These are phyloP conservation scores for Aspergillus novoparasiticus DNA, from an alignment of 2,329 filamentous ascomycete genomes.

Conservation along the genomic window DNA sequence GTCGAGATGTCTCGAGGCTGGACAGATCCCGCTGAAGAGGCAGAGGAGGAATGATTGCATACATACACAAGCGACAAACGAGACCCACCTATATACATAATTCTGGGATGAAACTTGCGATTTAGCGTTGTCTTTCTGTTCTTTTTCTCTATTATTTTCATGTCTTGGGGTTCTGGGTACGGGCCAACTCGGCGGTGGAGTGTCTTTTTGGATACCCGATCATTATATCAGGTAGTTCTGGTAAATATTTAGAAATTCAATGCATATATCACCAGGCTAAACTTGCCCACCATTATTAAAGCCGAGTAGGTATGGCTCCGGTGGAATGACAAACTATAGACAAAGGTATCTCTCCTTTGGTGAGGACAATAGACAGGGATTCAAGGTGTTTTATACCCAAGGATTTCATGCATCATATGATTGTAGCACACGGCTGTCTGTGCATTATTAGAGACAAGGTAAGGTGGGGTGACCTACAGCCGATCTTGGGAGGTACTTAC, in stretches of 20 bases:
- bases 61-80: background rate
- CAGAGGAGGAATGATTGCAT: constrained; percentile 26
- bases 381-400: background rate
- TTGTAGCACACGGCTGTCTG: background rate
- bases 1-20: constrained; percentile 79
- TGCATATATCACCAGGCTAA: background rate
- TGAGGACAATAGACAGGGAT: background rate
- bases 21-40: constrained; percentile 41
- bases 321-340: background rate
- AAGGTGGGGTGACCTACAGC: background rate
- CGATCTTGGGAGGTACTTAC: no score
- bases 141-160: constrained; percentile 1
- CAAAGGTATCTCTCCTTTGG: background rate
- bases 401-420: background rate
- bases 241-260: constrained; percentile 4
- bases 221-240: constrained; percentile 3
- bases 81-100: constrained; percentile 6
- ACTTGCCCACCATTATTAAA: background rate
- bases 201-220: constrained; percentile 20
- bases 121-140: constrained; percentile 16
- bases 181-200: constrained; percentile 15
- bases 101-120: constrained; percentile 10
- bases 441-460: background rate
- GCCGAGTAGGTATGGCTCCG: background rate
- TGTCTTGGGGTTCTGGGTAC: constrained; percentile 12